phyloP scores from a whole-genome alignment of 345 rosid species.

The Populus deltoides region DNA sequence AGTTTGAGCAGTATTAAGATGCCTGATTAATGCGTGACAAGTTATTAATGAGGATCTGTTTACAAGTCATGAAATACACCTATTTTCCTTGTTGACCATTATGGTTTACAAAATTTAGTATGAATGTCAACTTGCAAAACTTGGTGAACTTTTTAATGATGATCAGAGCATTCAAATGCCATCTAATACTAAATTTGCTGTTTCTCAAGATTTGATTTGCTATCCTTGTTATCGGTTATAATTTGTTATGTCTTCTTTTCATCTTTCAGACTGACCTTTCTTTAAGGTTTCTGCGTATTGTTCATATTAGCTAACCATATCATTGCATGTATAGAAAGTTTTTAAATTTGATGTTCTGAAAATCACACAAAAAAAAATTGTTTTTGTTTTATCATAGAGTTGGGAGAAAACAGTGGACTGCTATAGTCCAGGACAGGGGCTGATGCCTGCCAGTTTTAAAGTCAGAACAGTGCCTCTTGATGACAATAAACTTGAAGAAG shows the following conservation, averaged over 20 bases:
- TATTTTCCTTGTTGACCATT: background rate
- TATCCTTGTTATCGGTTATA: background rate
- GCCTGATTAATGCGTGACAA: background rate
- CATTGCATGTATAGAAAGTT: background rate
- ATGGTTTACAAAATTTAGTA: background rate
- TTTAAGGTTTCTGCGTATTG: background rate
- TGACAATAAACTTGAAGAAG: conserved; percentile 26
- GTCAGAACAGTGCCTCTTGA: conserved; percentile 34
- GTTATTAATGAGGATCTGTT: background rate
- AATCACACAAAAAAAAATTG: background rate
- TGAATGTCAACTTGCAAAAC: background rate
- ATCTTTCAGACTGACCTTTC: background rate
- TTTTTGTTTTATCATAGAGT: conserved; percentile 21
- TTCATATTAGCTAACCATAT: background rate
- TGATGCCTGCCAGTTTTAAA: conserved; percentile 39
- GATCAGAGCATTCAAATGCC: background rate
- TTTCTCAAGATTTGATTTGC: background rate
- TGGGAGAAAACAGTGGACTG: conserved; percentile 41
- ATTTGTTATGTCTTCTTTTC: background rate
- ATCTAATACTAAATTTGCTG: background rate
- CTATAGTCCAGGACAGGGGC: conserved; percentile 34
- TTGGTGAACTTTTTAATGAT: background rate
- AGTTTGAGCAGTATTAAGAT: background rate
- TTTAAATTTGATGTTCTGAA: background rate
- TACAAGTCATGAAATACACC: background rate